Percentiles rank a stretch among this genome's conserved stretches.
Conservation (phyloP, 768 basidiomycete species). For the Infundibulicybe gibba region DNA sequence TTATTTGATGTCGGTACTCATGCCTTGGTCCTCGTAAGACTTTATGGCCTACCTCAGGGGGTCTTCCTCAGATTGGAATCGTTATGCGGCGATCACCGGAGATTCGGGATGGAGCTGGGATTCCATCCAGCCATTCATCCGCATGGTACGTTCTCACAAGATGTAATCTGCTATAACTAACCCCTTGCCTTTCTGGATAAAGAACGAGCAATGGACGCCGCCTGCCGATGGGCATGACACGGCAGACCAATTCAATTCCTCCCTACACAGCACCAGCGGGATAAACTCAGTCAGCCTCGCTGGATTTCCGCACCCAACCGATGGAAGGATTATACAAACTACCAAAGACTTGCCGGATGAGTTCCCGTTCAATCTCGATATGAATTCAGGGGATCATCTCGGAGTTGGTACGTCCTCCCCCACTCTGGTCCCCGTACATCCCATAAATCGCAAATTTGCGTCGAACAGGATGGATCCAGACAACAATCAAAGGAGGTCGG, state of each 20-base stretch:
- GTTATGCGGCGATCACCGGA: slow-evolving; percentile 22
- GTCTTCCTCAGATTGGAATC: slow-evolving; percentile 26
- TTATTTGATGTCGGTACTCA: not conserved
- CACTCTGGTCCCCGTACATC: not conserved
- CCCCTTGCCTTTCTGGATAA: slow-evolving; percentile 1
- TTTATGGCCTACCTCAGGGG: slow-evolving; percentile 28
- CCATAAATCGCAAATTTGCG: not conserved
- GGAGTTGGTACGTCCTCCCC: slow-evolving; percentile 17
- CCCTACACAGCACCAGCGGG: slow-evolving; percentile 23
- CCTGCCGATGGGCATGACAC: slow-evolving; percentile 27
- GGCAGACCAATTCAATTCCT: slow-evolving; percentile 23
- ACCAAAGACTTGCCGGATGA: slow-evolving; percentile 16
- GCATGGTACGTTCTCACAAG: not conserved
- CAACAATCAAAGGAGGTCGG: slow-evolving; percentile 23
- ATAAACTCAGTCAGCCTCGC: slow-evolving; percentile 23
- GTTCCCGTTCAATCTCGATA: slow-evolving; percentile 20
- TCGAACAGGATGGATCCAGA: slow-evolving; percentile 24
- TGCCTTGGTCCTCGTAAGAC: slow-evolving; percentile 9
- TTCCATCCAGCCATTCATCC: slow-evolving; percentile 19
- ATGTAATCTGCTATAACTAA: too few species aligned
- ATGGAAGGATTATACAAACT: slow-evolving; percentile 23
- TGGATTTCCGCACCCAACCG: slow-evolving; percentile 18
- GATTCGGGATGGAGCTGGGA: slow-evolving; percentile 30
- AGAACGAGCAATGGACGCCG: slow-evolving; percentile 21
- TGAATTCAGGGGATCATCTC: slow-evolving; percentile 19